Percentiles rank a stretch among this genome's conserved stretches.
Conservation (phyloP, 129 eudicot species). For the Oenanthe sinensis region DNA sequence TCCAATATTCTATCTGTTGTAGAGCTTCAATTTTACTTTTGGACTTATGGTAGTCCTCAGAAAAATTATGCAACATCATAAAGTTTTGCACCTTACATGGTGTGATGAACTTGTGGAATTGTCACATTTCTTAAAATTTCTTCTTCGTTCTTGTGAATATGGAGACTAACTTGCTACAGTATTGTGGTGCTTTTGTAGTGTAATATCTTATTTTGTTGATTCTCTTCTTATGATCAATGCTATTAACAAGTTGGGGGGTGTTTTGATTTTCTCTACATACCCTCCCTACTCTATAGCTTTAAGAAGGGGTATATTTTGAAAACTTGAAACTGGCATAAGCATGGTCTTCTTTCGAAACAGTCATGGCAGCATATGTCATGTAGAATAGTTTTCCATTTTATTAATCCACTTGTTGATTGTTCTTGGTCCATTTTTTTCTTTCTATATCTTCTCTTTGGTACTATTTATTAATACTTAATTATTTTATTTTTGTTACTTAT, state of each 20-base stretch:
- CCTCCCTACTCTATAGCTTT: not conserved
- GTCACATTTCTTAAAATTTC: not conserved
- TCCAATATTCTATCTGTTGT: not conserved
- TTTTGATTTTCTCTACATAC: not conserved
- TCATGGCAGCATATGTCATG: not conserved
- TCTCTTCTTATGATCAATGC: not conserved
- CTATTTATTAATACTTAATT: not conserved
- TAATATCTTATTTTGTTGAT: not conserved
- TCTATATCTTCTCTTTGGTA: too few species aligned
- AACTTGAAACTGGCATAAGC: not conserved
- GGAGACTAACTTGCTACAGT: not conserved
- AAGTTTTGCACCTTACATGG: not conserved
- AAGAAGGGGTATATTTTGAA: not conserved
- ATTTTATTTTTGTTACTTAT: too few species aligned
- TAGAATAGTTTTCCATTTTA: not conserved
- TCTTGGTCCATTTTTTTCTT: too few species aligned
- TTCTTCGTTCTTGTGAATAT: not conserved
- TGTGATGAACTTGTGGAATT: constrained; percentile 1
- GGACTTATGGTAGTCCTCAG: not conserved
- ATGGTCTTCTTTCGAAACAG: not conserved
- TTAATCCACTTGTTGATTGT: not conserved
- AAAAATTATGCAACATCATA: not conserved
- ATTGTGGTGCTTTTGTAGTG: not conserved
- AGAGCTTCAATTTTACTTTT: not conserved
- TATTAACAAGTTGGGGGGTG: not conserved